Evolutionary conservation across 2,329 filamentous ascomycete species (phyloP).

Genomic region (Dactylella cylindrospora): DNA sequence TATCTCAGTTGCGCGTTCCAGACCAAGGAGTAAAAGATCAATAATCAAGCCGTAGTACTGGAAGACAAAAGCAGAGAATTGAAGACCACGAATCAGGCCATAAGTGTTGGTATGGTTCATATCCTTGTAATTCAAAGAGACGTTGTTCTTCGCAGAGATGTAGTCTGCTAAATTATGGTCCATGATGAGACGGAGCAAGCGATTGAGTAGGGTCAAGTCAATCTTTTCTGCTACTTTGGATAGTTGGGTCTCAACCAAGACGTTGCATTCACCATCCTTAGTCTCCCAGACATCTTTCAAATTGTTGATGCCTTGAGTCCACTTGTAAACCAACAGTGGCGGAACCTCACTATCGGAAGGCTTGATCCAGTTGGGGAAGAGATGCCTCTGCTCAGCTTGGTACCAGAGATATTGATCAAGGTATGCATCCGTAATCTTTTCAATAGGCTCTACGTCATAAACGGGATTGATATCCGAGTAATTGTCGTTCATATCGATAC

Average conservation of each 20-base stretch:
- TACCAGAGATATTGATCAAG: conserved; percentile 99
- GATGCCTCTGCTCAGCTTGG: conserved; percentile 91
- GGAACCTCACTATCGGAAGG: conserved; percentile 97
- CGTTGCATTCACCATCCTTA: conserved; percentile 91
- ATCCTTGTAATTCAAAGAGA: conserved; percentile 98
- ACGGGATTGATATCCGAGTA: conserved; percentile 99
- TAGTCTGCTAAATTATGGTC: conserved; percentile 99
- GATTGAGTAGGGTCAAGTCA: conserved; percentile 91
- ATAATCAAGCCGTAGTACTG: conserved; percentile 97
- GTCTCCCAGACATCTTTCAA: conserved; percentile 92
- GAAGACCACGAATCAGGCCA: conserved; percentile 94
- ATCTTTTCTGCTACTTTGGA: conserved; percentile 99
- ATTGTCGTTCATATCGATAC: conserved; percentile 99
- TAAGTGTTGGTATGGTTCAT: conserved; percentile 99
- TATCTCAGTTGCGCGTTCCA: conserved; percentile 96
- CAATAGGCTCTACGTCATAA: conserved; percentile 97
- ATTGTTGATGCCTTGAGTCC: conserved; percentile 99
- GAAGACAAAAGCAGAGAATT: conserved; percentile 98
- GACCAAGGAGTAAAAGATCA: conserved; percentile 83
- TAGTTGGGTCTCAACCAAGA: conserved; percentile 96
- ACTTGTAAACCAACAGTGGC: conserved; percentile 92
- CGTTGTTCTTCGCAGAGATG: conserved; percentile 99
- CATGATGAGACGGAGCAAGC: conserved; percentile 92
- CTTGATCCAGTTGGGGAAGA: conserved; percentile 99
- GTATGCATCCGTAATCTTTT: conserved; percentile 99